These are phyloP conservation scores for Colletotrichum karsti DNA, from an alignment of 2,329 filamentous ascomycete genomes.

Conservation along the genomic window DNA sequence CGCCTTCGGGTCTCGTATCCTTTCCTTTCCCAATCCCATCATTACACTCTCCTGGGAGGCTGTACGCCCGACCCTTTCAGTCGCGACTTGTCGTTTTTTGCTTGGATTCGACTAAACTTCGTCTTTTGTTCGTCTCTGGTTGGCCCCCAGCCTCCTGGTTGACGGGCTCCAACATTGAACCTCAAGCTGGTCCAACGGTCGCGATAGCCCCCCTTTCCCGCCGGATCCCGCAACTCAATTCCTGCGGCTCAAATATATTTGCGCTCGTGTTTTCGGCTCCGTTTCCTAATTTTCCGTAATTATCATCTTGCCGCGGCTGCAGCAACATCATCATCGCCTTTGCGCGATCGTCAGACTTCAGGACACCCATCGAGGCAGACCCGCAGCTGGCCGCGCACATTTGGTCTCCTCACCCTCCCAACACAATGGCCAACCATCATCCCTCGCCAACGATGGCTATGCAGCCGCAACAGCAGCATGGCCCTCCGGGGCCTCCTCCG, in stretches of 20 bases:
- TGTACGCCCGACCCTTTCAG: neutral
- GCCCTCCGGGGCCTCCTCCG: slow-evolving; percentile 69
- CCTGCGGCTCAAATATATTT: slow-evolving; percentile 8
- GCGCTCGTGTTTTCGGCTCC: neutral
- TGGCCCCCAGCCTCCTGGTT: slow-evolving; percentile 17
- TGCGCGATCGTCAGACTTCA: slow-evolving; percentile 29
- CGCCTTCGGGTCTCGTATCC: slow-evolving; percentile 28
- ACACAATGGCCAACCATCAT: slow-evolving; percentile 78
- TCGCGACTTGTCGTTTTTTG: neutral
- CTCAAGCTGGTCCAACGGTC: slow-evolving; percentile 25
- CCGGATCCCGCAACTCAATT: neutral
- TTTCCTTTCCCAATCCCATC: slow-evolving; percentile 28
- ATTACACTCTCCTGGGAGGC: slow-evolving; percentile 9
- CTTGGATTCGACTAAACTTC: slow-evolving; percentile 1
- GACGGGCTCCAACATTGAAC: slow-evolving; percentile 27
- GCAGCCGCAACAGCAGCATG: slow-evolving; percentile 70
- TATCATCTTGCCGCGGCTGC: neutral
- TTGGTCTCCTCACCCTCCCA: slow-evolving; percentile 1
- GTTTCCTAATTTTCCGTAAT: neutral
- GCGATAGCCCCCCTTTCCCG: slow-evolving; percentile 11
- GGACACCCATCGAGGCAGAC: slow-evolving; percentile 26
- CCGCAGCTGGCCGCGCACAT: slow-evolving; percentile 27
- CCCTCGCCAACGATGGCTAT: slow-evolving; percentile 82
- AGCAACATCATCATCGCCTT: neutral
- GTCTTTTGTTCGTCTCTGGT: slow-evolving; percentile 9